Evolutionary conservation across 441 rosid genomes (phyloP).

Genomic region (Erysimum pusillum): DNA sequence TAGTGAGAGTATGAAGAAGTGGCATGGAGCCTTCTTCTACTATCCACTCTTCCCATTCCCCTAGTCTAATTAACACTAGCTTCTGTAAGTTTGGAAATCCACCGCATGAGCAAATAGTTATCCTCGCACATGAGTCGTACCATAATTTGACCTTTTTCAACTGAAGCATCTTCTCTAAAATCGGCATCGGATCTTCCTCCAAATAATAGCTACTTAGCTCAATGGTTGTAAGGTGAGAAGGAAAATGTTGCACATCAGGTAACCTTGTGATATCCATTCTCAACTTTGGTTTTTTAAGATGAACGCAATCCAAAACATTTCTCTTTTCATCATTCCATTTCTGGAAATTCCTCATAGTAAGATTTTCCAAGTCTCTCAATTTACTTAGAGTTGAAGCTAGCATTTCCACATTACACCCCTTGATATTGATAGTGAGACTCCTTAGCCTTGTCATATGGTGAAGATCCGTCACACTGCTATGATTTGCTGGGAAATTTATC

Average conservation of each 20-base stretch:
- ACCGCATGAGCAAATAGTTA: not conserved
- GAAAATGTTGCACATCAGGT: not conserved
- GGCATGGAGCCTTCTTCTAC: constrained; percentile 41
- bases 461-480: not conserved
- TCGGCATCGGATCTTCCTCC: constrained; percentile 25
- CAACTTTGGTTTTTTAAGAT: not conserved
- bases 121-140: not conserved
- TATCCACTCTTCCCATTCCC: constrained; percentile 42
- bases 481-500: not conserved
- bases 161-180: constrained; percentile 2
- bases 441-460: not conserved
- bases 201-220: not conserved
- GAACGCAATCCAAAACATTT: not conserved
- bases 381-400: not conserved
- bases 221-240: not conserved
- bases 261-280: not conserved
- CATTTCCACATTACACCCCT: not conserved
- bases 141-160: not conserved
- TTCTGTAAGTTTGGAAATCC: not conserved
- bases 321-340: not conserved
- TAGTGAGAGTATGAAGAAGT: constrained; percentile 19
- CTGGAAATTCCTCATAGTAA: not conserved
- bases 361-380: not conserved
- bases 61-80: not conserved
- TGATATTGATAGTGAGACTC: not conserved